Base-by-base conservation (phyloP, 495 filamentous ascomycete species). In the Talaromyces proteolyticus region DNA sequence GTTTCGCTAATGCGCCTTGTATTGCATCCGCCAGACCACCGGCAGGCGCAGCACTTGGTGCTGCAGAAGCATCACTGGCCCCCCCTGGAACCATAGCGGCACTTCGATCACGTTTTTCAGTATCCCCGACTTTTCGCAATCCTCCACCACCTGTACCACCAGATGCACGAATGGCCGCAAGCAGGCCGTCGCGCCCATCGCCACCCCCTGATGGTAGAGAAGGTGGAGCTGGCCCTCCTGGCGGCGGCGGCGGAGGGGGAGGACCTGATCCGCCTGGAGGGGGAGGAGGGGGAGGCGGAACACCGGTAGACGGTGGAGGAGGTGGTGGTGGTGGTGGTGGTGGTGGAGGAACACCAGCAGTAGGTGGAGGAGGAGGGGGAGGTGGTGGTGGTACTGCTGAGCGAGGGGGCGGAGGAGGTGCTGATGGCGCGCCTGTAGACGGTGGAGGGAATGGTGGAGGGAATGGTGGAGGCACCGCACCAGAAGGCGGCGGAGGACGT, bases 151-250 rank as follows among this genome's bases (percentile, higher is more conserved):
- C 80, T 42, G 83, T 76, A 25, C 88, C 87, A 55, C 89, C 88
- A 20, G 85, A 84, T 6, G 79, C 80, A 49, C 88, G 79, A 59
- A 98, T 98, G 53, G 87, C 78, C 18, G 89, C 89, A 50, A 98
- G 64, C 44, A 98, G 66, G 53, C 87, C 84, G 45, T 80, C 70
- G 42, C 84, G 80, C 42, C 71, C 66, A 34, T 68, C 77, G 44
- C 67, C 79, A 22, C 71, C 41, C 40, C 70, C 61, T 34, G 71
- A 62, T 1, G 85, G 80, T 16, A 82, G 57, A 20, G 72, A 57
- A 6, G 79, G 67, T 22, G 81, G 74, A 11, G 81, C 78, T 14
- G 74, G 76, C n/a, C 76, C 81, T 40, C 86, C 84, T 29, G 86
- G 74, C 5, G 86, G 81, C 0, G 77, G 76, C 8, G 81, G 85